Percentiles rank a stretch among this genome's conserved stretches.
phyloP scores from a whole-genome alignment of 2,329 filamentous ascomycete genomes.

The Scedosporium boydii region DNA sequence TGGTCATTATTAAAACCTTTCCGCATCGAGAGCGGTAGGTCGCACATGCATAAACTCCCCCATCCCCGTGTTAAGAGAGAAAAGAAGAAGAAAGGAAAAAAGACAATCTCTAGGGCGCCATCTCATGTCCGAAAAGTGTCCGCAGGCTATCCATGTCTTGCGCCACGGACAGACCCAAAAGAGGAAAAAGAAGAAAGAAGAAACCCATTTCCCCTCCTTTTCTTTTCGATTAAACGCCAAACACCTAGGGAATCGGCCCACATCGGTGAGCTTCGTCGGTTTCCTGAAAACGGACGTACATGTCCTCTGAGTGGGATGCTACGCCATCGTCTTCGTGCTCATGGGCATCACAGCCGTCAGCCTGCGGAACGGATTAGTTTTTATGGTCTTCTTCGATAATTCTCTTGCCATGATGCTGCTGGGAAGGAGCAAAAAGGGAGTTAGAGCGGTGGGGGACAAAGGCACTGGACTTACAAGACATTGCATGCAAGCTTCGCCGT shows the following conservation, averaged over 20 bases:
- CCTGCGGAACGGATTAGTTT: neutral
- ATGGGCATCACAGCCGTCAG: neutral
- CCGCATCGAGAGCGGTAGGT: neutral
- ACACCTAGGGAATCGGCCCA: neutral
- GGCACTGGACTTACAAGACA: slow-evolving; percentile 33
- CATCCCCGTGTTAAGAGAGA: neutral
- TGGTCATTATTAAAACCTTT: neutral
- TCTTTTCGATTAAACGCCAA: neutral
- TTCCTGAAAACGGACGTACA: neutral
- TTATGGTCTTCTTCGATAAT: too few species aligned
- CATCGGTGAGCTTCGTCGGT: neutral
- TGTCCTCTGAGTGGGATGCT: neutral
- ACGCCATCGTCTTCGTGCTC: neutral
- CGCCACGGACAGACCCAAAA: slow-evolving; percentile 1
- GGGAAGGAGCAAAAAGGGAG: neutral
- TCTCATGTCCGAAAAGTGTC: too few species aligned
- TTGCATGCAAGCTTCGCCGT: slow-evolving; percentile 36
- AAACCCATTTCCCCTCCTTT: neutral
- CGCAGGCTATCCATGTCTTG: too few species aligned
- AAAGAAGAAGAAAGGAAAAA: neutral
- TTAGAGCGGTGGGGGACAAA: neutral
- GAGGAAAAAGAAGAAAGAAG: neutral
- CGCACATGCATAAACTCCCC: too few species aligned
- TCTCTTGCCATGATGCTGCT: neutral
- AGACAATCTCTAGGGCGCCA: too few species aligned